A percentile compares a stretch with the other conserved stretches of the same genome.
Conservation (phyloP, 2,329 filamentous ascomycete species). For the Sporothrix globosa region DNA sequence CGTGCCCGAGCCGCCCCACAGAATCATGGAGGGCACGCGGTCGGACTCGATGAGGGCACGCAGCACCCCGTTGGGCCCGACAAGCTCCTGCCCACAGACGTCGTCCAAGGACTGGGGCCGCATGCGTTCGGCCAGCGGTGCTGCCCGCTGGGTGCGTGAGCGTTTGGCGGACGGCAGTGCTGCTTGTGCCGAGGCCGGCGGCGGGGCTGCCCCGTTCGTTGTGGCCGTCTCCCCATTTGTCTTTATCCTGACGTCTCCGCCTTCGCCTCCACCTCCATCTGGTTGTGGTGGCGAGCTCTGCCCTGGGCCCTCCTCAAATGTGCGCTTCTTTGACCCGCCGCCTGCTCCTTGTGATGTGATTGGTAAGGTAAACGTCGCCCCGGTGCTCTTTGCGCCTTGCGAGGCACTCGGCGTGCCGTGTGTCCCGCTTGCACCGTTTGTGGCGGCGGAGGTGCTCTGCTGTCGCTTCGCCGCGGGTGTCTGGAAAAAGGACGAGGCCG, state of each 20-base stretch:
- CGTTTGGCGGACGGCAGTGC: slow-evolving; percentile 56
- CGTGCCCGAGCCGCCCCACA: slow-evolving; percentile 83
- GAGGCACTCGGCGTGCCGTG: slow-evolving; percentile 35
- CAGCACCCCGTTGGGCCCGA: slow-evolving; percentile 81
- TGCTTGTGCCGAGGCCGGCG: background rate
- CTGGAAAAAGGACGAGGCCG: slow-evolving; percentile 62
- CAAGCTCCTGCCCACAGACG: slow-evolving; percentile 87
- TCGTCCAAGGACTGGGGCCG: slow-evolving; percentile 81
- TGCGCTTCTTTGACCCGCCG: slow-evolving; percentile 52
- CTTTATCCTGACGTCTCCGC: no score
- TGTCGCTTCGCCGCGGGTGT: slow-evolving; percentile 63
- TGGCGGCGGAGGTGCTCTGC: slow-evolving; percentile 28
- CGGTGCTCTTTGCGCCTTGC: slow-evolving; percentile 39
- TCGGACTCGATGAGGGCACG: slow-evolving; percentile 84
- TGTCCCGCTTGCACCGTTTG: slow-evolving; percentile 34
- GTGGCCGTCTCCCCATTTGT: slow-evolving; percentile 16
- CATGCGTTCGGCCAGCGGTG: slow-evolving; percentile 92
- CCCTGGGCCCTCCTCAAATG: slow-evolving; percentile 59
- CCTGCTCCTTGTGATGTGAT: slow-evolving; percentile 34
- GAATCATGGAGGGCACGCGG: slow-evolving; percentile 88
- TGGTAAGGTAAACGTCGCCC: slow-evolving; percentile 27
- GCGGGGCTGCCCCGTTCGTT: slow-evolving; percentile 34
- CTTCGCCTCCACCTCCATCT: background rate
- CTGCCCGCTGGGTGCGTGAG: slow-evolving; percentile 69
- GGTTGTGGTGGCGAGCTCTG: slow-evolving; percentile 35